phyloP scores from a whole-genome alignment of 352 stramenopile species.

The Phytophthora brassicae region DNA sequence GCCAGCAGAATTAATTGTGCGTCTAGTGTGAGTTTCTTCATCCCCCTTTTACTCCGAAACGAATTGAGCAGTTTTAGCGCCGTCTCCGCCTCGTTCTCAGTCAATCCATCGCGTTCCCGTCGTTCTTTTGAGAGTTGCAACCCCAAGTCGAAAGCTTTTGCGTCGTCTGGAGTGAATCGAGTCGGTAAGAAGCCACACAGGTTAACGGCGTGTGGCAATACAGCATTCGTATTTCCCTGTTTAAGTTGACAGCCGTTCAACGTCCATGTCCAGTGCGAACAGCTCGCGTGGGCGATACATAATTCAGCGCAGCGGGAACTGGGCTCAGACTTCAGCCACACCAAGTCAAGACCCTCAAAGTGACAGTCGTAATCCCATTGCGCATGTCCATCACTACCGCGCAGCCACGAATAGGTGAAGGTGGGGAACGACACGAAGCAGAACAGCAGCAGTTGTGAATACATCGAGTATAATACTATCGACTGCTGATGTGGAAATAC shows the following conservation, averaged over 20 bases:
- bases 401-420: conserved; percentile 20
- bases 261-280: conserved; percentile 47
- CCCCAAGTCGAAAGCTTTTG: conserved; percentile 29
- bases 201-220: conserved; percentile 6
- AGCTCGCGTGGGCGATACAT: conserved; percentile 27
- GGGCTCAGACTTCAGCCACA: conserved; percentile 18
- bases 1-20: conserved; percentile 34
- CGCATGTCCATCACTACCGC: conserved; percentile 24
- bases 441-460: conserved; percentile 16
- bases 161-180: conserved; percentile 25
- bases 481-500: no score
- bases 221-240: conserved; percentile 17
- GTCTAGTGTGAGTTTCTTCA: conserved; percentile 31
- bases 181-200: conserved; percentile 30
- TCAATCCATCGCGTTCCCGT: conserved; percentile 11
- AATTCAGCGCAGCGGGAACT: conserved; percentile 37
- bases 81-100: conserved; percentile 27
- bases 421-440: not conserved
- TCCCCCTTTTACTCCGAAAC: conserved; percentile 22
- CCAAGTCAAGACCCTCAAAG: conserved; percentile 30
- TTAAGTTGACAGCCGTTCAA: conserved; percentile 33
- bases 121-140: conserved; percentile 3
- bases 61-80: conserved; percentile 36
- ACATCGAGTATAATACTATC: no score
- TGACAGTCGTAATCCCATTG: conserved; percentile 38